Evolutionary conservation across 1,284 basidiomycete species (phyloP), one percentile per base, ranked within the genome.

Genomic region (Austroboletus niveus): DNA sequence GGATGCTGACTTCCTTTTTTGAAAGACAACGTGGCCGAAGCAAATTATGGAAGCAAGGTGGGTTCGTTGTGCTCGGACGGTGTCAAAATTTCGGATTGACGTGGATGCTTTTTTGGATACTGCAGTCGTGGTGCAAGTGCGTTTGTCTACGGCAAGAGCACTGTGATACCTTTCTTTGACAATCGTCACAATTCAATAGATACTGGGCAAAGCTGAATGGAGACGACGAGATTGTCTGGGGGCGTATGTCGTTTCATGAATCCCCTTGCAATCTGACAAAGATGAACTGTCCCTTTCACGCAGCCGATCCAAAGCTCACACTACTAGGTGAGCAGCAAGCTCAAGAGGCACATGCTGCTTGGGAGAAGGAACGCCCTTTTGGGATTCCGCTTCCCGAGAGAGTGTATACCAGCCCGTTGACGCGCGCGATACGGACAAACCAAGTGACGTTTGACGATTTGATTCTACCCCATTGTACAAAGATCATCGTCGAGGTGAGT

Each of bases 151-250:
- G 43, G 22, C 6, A 40, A 20, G 10, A 39, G 30, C 32, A 14
- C 32, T 11, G 14, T 34, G 11, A 14, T 14, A 14, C 15, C 45
- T 11, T 38, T 48, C 15, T 22, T 46, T 49, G 22, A 57, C 20
- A 1, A 14, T 41, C 22, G 22, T 24, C 22, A 5, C 14, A 34
- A 8, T 5, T 29, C 11, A 48, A 24, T 54, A 84, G 85, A 12
- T 69, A 88, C 59, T 94, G 85, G 84, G 79, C 89, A 0, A 82
- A 79, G 60, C 63, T 87, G 20, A 72, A 86, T 43, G 83, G 83
- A 1, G 88, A 95, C 59, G 87, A 75, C 11, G 78, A 87, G 49
- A 72, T 92, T 10, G 75, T 73, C 1, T 94, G 92, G 91, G 91
- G 90, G 32, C 90, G 85, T 85, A 62, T 62, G 85, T 80, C 27